Base-by-base conservation (phyloP, 352 stramenopile species). In the Blastocystis sp. region DNA sequence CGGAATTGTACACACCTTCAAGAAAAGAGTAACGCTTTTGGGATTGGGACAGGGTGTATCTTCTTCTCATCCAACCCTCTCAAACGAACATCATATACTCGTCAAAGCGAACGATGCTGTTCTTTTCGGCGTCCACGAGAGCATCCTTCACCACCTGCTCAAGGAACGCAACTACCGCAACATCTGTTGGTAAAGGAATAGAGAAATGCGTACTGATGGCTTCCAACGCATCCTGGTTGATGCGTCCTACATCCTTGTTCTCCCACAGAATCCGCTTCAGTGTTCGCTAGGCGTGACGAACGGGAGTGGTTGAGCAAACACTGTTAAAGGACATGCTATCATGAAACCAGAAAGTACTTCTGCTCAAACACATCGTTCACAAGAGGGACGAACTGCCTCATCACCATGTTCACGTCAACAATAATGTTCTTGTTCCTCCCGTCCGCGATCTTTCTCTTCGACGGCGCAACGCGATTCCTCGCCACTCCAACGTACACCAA, bases 231-330 rank as follows among this genome's bases (percentile, higher is more conserved):
- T 23, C 40, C 10, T 71, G 21, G 14, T 71, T 71, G 64, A 71
- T 71, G 14, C 64, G 64, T 2, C 64, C 64, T 0, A 71, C 64
- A 71, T 71, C 64, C 14, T 71, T 17, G 23, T 71, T 71, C 48
- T 71, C 23, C 64, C 64, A 71, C 23, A 71, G 28, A 71, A 71
- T 71, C 64, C 64, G 64, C 43, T 71, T 71, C n/a, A 71, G 21
- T 38, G 48, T n/a, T 71, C 43, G 40, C 64, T 71, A 71, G 40
- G 17, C 2, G 2, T 71, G 23, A 71, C 23, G 2, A 34, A 34
- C 2, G 2, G 64, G 17, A 5, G 5, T 48, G 48, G 48, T 38
- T 48, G 48, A 71, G 23, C 40, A 41, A 48, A 71, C 64, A 71
- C 48, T 71, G 48, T 71, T 71, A 38, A 71, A 77, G 61, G 61